A percentile compares a stretch with the other conserved stretches of the same genome.
Conservation (phyloP, 306 rosid genomes). For the Castanospermum australe region DNA sequence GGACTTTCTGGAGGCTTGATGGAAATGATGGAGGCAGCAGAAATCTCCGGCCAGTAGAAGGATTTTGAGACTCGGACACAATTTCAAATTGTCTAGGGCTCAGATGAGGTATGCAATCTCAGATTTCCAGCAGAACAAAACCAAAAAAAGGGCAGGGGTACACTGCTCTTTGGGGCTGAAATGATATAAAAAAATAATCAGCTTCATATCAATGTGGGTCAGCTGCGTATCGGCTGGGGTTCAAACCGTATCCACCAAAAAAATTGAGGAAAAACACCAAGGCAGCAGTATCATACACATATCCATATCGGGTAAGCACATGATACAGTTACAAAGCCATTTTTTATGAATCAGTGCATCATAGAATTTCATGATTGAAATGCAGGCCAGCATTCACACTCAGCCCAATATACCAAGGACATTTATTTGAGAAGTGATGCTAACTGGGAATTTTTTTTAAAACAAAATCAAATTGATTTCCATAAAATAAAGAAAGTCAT, state of each 20-base stretch:
- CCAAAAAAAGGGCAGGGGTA: background rate
- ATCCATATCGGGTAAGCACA: no score
- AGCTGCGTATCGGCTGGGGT: no score
- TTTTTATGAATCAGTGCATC: no score
- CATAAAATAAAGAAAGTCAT: background rate
- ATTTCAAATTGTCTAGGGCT: background rate
- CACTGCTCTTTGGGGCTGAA: background rate
- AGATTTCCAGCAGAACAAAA: background rate
- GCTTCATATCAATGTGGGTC: background rate
- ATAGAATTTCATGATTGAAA: no score
- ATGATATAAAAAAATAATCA: background rate
- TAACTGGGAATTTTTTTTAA: background rate
- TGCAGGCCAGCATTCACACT: no score
- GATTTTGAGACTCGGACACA: background rate
- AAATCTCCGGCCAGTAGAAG: background rate
- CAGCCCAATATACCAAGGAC: no score
- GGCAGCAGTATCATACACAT: no score
- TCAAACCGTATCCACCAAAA: no score
- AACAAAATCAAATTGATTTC: background rate
- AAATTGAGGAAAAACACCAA: no score
- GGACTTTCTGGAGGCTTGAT: background rate
- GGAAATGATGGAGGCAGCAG: background rate
- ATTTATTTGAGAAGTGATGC: background rate
- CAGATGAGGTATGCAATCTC: background rate
- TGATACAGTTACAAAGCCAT: no score